Base-by-base conservation (phyloP, 2,329 filamentous ascomycete genomes). In the Colletotrichum spinosum region DNA sequence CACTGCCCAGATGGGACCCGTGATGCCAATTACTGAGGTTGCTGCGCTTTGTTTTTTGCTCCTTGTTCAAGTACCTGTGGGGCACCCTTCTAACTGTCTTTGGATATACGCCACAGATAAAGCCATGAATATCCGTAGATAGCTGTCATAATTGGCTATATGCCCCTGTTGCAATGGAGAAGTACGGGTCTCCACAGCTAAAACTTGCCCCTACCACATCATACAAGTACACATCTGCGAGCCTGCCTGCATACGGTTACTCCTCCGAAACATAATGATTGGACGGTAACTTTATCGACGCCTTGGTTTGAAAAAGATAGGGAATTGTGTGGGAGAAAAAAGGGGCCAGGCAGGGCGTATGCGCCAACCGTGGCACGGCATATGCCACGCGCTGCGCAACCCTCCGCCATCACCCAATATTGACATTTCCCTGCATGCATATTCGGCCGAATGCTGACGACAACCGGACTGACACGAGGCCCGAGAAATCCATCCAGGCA, bases 351-450 rank as follows among this genome's bases (percentile, higher is more conserved):
- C 56, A 51, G 56, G 57, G 39, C 37, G 45, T 42, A 49, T 17
- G 51, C 57, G 50, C 17, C 44, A 12, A 44, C 17, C n/a, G 62
- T 55, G 25, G 57, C 42, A 65, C 62, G 42, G 51, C 57, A 65
- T 65, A 52, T 65, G 57, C 42, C 62, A 65, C 37, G 62, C 51
- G 62, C 50, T 60, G 62, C 57, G 61, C 62, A 61, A 61, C 42
- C 62, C 57, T 46, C 51, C 52, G 57, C 62, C 51, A 65, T 52
- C 41, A 55, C 38, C 33, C 62, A 65, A 65, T 61, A 65, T 46
- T 61, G 41, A 7, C 37, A 49, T 41, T 34, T 10, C 62, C 62
- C 57, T 65, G 62, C 57, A 65, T 61, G 51, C 46, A 25, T 61
- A 44, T 51, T 65, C 57, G 46, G 51, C 41, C 57, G 52, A 65